A percentile compares a stretch with the other conserved stretches of the same genome.
Conservation (phyloP, 768 basidiomycete genomes). For the Hirschioporus abietinus region DNA sequence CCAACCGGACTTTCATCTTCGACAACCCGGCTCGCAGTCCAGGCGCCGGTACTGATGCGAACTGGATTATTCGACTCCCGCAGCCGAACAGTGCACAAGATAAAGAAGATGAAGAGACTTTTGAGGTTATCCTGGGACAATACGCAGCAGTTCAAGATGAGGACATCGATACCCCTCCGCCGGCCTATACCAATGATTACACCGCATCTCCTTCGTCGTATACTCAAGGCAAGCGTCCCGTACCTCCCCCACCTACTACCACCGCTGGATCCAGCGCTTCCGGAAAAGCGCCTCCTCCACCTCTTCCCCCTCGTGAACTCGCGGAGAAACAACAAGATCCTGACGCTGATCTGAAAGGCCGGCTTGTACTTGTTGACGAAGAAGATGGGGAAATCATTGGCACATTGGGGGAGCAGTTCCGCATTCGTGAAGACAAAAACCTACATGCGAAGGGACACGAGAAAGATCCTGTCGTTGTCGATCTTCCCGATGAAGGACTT, state of each 20-base stretch:
- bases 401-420: slow-evolving; percentile 53
- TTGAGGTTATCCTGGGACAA: slow-evolving; percentile 63
- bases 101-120: slow-evolving; percentile 53
- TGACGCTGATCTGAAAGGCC: slow-evolving; percentile 36
- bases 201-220: slow-evolving; percentile 9
- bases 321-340: slow-evolving; percentile 9
- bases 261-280: slow-evolving; percentile 15
- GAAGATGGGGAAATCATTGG: slow-evolving; percentile 68
- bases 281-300: slow-evolving; percentile 30
- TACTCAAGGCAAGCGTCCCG: slow-evolving; percentile 4
- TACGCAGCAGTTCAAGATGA: slow-evolving; percentile 48
- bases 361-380: slow-evolving; percentile 68
- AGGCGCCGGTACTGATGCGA: slow-evolving; percentile 14
- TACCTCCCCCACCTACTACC: slow-evolving; percentile 14
- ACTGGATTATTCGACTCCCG: slow-evolving; percentile 21
- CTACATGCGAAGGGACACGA: slow-evolving; percentile 45
- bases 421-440: slow-evolving; percentile 53
- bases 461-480: slow-evolving; percentile 65
- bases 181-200: slow-evolving; percentile 4
- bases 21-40: slow-evolving; percentile 22
- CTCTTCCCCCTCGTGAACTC: slow-evolving; percentile 4
- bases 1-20: slow-evolving; percentile 14
- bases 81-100: slow-evolving; percentile 27
- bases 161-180: slow-evolving; percentile 6
- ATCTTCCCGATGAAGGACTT: slow-evolving; percentile 48